Evolutionary conservation across 306 rosid genomes (phyloP), one percentile per base, ranked within the genome.

Genomic region (Glycine soja): DNA sequence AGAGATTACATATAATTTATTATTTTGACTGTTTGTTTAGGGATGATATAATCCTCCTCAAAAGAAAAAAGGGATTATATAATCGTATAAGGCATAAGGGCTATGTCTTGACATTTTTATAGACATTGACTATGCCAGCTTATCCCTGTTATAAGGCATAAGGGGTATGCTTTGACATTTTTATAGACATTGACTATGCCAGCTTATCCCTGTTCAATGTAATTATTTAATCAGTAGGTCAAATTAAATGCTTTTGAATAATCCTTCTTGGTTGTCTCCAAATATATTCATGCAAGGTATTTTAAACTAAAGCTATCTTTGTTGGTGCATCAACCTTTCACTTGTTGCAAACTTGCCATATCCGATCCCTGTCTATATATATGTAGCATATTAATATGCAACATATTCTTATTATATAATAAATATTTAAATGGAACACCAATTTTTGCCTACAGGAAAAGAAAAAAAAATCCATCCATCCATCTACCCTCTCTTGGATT

Each of bases 221-320:
- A 57, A 24, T 52, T 64, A 73, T 51, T 14, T 74, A 70, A 63
- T 6, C 57, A 76, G 66, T 15, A 11, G 66, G 18, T 82, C 67
- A 68, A 58, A 40, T 46, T 15, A 47, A 6, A 30, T n/a, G 63
- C 24, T 72, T 78, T 54, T 13, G 48, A 46, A 36, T 15, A 76
- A 47, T 45, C 50, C 30, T 52, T 7, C 36, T 53, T 79, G 40
- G 32, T 56, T 76, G 43, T 75, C 6, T 70, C 7, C 32, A 30
- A 24, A 54, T n/a, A 30, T 74, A 40, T 32, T 18, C 51, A 15
- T 34, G 38, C 38, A 34, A 3, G 3, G 43, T 40, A 40, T 40
- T 40, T 40, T 40, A 40, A 40, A 40, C 5, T 40, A 40, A 40
- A 6, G 5, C 43, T 40, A 40, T 40, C 43, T 4, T 40, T 40